Base-by-base conservation (phyloP, 1,284 basidiomycete genomes). In the Takashimella tepidaria region DNA sequence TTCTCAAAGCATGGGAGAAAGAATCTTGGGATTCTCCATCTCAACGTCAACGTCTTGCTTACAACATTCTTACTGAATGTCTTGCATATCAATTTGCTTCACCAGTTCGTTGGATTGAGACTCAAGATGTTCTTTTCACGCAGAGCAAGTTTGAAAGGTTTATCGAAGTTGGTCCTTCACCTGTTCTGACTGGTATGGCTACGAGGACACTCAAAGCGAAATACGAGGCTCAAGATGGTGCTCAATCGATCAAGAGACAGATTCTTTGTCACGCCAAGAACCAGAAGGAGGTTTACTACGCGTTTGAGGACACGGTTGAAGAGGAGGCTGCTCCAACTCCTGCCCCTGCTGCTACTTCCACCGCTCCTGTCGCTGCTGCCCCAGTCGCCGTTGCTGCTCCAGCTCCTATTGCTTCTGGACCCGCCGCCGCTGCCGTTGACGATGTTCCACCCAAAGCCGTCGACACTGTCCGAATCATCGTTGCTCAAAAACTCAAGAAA, bases 401-500 rank as follows among this genome's bases (percentile, higher is more conserved):
- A 40, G 68, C 79, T 22, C 76, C 79, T 25, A 73, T 80, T 4
- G 70, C 82, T 20, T 72, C 82, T 6, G 78, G 83, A 5, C 83
- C 84, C 23, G 89, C 83, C 42, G 82, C 83, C 19, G 83, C 84
- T 19, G 89, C 82, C 27, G 83, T 84, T 42, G 82, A 83, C 55
- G 95, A 98, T 64, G 89, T 82, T 47, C 95, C 95, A 1, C 81
- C 97, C 74, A 92, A 91, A 77, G 90, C 95, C 5, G 79, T 87
- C 64, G 95, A 98, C 61, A 88, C 95, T 24, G 83, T 98, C 41
- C 82, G 84, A 48, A 83, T 85, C 66, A 87, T 98, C 73, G 87
- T 98, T 56, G 92, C 95, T 1, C 95, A 98, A 79, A 98, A 98
- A 79, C 80, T 98, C 70, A 98, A 98, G 86, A 98, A 98, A 81